These are phyloP conservation scores for Pachyrhizus erosus DNA, from an alignment of 306 rosid genomes.

Conservation along the genomic window DNA sequence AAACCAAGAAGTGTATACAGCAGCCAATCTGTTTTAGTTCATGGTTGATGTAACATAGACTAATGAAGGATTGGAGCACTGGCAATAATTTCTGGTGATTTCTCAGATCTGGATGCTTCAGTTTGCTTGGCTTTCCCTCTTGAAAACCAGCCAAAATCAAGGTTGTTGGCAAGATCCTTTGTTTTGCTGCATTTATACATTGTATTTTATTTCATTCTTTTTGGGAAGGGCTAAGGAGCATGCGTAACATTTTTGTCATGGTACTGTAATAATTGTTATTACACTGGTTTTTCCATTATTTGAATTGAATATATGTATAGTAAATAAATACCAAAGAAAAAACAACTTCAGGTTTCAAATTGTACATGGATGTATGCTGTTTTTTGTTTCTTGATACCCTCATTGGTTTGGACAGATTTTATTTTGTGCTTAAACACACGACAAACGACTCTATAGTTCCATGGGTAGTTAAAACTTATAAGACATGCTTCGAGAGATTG, in stretches of 20 bases:
- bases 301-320: constrained; percentile 30
- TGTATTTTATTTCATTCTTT: constrained; percentile 26
- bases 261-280: constrained; percentile 28
- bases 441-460: neutral
- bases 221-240: constrained; percentile 29
- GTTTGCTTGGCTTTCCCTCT: constrained; percentile 22
- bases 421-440: neutral
- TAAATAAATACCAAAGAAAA: constrained; percentile 43
- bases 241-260: constrained; percentile 28
- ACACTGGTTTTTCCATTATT: constrained; percentile 20
- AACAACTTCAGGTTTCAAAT: neutral
- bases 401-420: neutral
- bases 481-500: too few species aligned
- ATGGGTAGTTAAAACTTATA: too few species aligned
- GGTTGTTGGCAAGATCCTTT: constrained; percentile 7
- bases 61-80: constrained; percentile 38
- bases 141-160: constrained; percentile 31
- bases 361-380: neutral
- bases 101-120: constrained; percentile 20
- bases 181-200: constrained; percentile 24
- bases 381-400: neutral
- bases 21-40: constrained; percentile 39
- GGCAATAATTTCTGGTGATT: constrained; percentile 21
- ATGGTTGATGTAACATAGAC: constrained; percentile 37
- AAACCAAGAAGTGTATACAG: constrained; percentile 17